Base-by-base conservation (phyloP, 129 eudicot species). In the Helianthus tuberosus region DNA sequence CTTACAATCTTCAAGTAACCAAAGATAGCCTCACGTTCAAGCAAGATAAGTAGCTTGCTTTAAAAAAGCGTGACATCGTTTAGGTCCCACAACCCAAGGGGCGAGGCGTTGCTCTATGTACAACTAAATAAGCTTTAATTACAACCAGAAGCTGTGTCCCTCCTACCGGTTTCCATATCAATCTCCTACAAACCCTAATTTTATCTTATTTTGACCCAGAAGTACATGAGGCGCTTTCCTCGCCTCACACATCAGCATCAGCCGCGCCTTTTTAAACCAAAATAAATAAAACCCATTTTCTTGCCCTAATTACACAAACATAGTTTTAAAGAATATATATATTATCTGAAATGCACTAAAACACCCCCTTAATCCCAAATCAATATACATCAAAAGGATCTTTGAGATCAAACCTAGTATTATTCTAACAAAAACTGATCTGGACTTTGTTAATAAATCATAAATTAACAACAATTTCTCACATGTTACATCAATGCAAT, bases 361-460 rank as follows among this genome's bases (percentile, higher is more conserved):
- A 61, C 39, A 61, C 50, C 29, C 47, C 17, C 1, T 44, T 7
- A 1, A 32, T 43, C 17, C 44, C 55, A 73, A 73, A 44, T 73
- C 35, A 73, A 11, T 5, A 47, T 57, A 74, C 71, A 47, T 62
- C 8, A 36, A 41, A 9, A 50, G 64, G 44, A 74, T 23, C 53
- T 51, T 64, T 63, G 14, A 50, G 32, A 50, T 50, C 54, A 75
- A 63, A 64, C 72, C 79, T 64, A 75, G 29, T 53, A 64, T 38
- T 52, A 41, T 8, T 17, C 79, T 17, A 51, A 43, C 58, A 13
- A 41, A 8, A 38, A 20, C 44, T 74, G 15, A 64, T 74, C 52
- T 64, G 14, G 25, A 74, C 64, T 36, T 36, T 50, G 29, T 64
- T 35, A n/a, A 61, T 48, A 29, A n/a, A 29, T 49, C 4, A 73